phyloP scores from a whole-genome alignment of 2,329 filamentous ascomycete genomes.

The Fusarium staphyleae region DNA sequence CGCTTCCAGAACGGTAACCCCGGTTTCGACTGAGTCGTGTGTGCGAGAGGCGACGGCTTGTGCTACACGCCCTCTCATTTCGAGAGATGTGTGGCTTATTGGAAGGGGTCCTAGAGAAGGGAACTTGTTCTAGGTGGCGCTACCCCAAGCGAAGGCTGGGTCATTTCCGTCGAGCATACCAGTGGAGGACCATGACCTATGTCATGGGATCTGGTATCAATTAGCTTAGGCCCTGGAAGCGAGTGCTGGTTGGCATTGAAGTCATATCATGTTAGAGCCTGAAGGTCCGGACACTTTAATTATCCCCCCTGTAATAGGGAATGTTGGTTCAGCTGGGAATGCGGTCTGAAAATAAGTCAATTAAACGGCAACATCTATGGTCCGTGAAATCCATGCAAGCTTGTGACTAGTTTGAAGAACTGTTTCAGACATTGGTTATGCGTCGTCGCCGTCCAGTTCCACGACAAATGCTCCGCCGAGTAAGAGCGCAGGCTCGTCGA shows the following conservation, averaged over 20 bases:
- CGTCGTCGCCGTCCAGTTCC: conserved; percentile 42
- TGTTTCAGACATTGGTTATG: not conserved
- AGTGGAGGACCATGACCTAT: not conserved
- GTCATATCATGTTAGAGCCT: conserved; percentile 16
- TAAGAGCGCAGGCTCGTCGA: conserved; percentile 81
- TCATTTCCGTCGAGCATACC: conserved; percentile 28
- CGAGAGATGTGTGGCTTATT: not conserved
- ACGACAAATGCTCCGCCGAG: conserved; percentile 75
- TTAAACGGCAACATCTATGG: conserved; percentile 23
- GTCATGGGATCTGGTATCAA: conserved; percentile 19
- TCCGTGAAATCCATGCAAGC: conserved; percentile 5
- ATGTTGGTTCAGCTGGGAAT: conserved; percentile 2
- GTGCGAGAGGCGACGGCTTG: not conserved
- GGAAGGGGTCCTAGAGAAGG: conserved; percentile 6
- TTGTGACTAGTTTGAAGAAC: not conserved
- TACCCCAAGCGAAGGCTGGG: conserved; percentile 16
- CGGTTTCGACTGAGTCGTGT: conserved; percentile 5
- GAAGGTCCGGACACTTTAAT: conserved; percentile 19
- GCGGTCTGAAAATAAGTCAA: conserved; percentile 11
- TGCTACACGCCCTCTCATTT: conserved; percentile 11
- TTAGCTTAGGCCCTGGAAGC: conserved; percentile 13
- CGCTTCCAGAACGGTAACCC: conserved; percentile 21
- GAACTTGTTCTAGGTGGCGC: conserved; percentile 9
- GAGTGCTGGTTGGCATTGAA: conserved; percentile 10
- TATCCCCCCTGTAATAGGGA: conserved; percentile 17